Evolutionary conservation across 208 protist species (phyloP).

Genomic region (Acanthamoeba quina): DNA sequence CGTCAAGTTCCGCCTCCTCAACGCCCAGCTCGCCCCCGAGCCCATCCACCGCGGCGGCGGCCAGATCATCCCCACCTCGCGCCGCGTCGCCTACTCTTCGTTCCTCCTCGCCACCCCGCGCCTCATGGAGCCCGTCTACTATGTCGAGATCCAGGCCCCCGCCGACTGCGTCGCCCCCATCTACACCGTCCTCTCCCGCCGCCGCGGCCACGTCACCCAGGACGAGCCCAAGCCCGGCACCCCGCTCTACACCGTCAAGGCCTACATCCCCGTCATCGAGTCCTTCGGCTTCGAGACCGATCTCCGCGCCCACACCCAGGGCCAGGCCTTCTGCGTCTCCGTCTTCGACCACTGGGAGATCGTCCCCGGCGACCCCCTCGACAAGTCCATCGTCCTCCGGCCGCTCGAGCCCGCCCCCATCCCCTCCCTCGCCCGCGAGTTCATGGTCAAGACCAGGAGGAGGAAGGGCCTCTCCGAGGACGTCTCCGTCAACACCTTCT

Average conservation of each 20-base stretch:
- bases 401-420: slow-evolving; percentile 96
- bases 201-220: slow-evolving; percentile 93
- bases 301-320: slow-evolving; percentile 97
- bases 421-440: slow-evolving; percentile 98
- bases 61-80: slow-evolving; percentile 94
- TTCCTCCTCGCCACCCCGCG: slow-evolving; percentile 95
- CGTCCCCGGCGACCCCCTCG: slow-evolving; percentile 98
- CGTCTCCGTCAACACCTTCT: slow-evolving; percentile 64
- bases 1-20: slow-evolving; percentile 93
- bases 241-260: slow-evolving; percentile 95
- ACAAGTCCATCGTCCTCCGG: slow-evolving; percentile 95
- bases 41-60: slow-evolving; percentile 88
- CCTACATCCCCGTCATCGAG: slow-evolving; percentile 97
- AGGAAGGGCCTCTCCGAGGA: slow-evolving; percentile 92
- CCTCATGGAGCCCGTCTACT: slow-evolving; percentile 98
- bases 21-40: slow-evolving; percentile 89
- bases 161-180: slow-evolving; percentile 92
- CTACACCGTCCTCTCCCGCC: slow-evolving; percentile 85
- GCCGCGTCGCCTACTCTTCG: slow-evolving; percentile 95
- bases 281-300: slow-evolving; percentile 99
- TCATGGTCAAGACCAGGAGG: slow-evolving; percentile 98
- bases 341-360: slow-evolving; percentile 97
- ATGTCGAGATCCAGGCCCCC: slow-evolving; percentile 95
- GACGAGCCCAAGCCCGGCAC: slow-evolving; percentile 97
- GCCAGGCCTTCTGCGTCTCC: slow-evolving; percentile 95